These are phyloP conservation scores for Berkeleyomyces basicola DNA, from an alignment of 2,329 filamentous ascomycete genomes.

Conservation along the genomic window DNA sequence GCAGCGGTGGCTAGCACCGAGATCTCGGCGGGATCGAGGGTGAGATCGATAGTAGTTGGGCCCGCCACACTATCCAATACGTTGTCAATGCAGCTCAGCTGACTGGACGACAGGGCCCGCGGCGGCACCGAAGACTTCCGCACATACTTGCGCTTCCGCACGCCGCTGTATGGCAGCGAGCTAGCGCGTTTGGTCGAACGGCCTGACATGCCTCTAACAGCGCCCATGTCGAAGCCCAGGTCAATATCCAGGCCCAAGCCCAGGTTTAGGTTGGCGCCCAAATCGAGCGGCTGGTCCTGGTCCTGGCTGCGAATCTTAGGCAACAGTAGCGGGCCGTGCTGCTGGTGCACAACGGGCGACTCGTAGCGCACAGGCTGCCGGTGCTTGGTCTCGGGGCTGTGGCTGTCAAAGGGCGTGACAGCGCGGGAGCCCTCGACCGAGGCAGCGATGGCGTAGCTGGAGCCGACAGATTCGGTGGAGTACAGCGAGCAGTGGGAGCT, in stretches of 20 bases:
- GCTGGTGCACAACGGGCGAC: constrained; percentile 56
- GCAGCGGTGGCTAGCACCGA: background rate
- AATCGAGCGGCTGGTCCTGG: constrained; percentile 28
- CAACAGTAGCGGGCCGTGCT: constrained; percentile 63
- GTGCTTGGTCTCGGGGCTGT: constrained; percentile 22
- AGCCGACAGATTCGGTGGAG: constrained; percentile 39
- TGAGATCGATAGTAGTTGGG: background rate
- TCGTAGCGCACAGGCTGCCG: constrained; percentile 25
- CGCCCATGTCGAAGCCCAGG: constrained; percentile 23
- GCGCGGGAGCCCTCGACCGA: constrained; percentile 47
- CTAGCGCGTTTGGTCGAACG: constrained; percentile 18
- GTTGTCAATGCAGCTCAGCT: background rate
- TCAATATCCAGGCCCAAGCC: constrained; percentile 30
- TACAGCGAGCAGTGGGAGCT: constrained; percentile 51
- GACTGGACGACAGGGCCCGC: background rate
- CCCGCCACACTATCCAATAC: background rate
- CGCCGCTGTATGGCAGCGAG: background rate
- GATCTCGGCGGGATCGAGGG: background rate
- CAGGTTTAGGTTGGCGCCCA: background rate
- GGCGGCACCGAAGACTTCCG: background rate
- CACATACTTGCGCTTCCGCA: constrained; percentile 3
- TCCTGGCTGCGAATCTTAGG: constrained; percentile 80
- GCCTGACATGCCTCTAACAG: constrained; percentile 21
- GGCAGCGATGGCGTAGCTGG: constrained; percentile 46
- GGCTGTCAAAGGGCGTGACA: constrained; percentile 48